Conservation (phyloP, 169 alveolate genomes). For the Perkinsus olseni region DNA sequence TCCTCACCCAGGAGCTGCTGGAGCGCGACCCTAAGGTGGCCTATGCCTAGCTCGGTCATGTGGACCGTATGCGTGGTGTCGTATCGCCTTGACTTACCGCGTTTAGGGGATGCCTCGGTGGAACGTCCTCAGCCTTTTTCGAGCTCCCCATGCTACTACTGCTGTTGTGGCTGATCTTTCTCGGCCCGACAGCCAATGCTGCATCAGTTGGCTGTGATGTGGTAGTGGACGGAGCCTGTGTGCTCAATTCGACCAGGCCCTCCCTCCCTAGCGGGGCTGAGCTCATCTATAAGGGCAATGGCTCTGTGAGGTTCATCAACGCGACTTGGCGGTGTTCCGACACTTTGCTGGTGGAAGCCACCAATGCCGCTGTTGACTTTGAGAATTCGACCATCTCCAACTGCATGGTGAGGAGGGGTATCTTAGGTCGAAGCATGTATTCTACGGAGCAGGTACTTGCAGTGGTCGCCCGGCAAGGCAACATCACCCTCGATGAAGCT, state of each 20-base stretch:
- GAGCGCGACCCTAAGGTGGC: neutral
- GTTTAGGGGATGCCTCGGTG: too few species aligned
- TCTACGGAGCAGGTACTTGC: neutral
- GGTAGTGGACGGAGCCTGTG: neutral
- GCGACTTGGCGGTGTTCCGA: neutral
- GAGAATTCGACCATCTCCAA: neutral
- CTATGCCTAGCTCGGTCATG: neutral
- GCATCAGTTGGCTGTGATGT: neutral
- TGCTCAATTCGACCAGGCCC: neutral
- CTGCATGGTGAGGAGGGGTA: neutral
- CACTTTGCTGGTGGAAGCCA: neutral
- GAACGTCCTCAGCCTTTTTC: too few species aligned
- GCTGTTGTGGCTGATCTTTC: neutral
- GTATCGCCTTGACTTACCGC: too few species aligned
- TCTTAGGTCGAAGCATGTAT: too few species aligned
- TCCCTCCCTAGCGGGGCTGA: neutral
- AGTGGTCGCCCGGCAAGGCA: neutral
- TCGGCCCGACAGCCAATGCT: neutral
- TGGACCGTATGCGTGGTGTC: neutral
- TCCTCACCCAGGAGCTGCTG: neutral
- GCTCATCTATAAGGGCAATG: neutral
- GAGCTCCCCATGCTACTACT: neutral
- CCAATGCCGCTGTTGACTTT: neutral
- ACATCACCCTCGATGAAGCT: neutral
- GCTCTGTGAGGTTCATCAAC: neutral